A percentile compares a stretch with the other conserved stretches of the same genome.
Conservation (phyloP, 2,329 filamentous ascomycete genomes). For the Talaromyces amestolkiae region DNA sequence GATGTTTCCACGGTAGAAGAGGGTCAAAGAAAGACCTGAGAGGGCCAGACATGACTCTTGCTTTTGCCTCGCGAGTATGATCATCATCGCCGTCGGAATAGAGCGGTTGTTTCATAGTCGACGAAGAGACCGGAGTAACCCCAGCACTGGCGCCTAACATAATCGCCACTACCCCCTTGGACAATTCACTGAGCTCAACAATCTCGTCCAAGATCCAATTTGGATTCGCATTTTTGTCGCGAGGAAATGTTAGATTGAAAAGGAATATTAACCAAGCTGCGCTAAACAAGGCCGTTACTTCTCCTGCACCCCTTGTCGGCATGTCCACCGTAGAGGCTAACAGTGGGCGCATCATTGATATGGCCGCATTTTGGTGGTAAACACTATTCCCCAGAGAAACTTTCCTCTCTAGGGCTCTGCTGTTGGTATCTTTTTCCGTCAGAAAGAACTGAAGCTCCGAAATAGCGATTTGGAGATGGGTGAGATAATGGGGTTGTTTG, state of each 20-base stretch:
- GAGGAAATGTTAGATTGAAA: slow-evolving; percentile 8
- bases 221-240: neutral
- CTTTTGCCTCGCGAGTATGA: neutral
- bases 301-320: neutral
- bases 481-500: slow-evolving; percentile 10
- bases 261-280: slow-evolving; percentile 11
- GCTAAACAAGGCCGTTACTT: slow-evolving; percentile 4
- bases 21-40: slow-evolving; percentile 7
- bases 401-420: neutral
- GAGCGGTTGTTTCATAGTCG: neutral
- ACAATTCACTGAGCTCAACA: slow-evolving; percentile 13
- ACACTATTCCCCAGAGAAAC: neutral
- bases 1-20: slow-evolving; percentile 13
- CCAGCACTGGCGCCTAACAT: neutral
- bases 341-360: slow-evolving; percentile 6
- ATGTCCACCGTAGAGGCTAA: neutral
- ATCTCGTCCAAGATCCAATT: slow-evolving; percentile 15
- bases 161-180: slow-evolving; percentile 12
- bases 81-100: neutral
- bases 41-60: slow-evolving; percentile 8
- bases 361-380: slow-evolving; percentile 13
- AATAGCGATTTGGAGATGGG: slow-evolving; percentile 12
- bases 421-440: neutral
- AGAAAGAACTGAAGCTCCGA: slow-evolving; percentile 12
- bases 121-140: neutral